Evolutionary conservation across 164 flowering plant genomes (phyloP), one percentile per base, ranked within the genome.

Genomic region (Piper betle): DNA sequence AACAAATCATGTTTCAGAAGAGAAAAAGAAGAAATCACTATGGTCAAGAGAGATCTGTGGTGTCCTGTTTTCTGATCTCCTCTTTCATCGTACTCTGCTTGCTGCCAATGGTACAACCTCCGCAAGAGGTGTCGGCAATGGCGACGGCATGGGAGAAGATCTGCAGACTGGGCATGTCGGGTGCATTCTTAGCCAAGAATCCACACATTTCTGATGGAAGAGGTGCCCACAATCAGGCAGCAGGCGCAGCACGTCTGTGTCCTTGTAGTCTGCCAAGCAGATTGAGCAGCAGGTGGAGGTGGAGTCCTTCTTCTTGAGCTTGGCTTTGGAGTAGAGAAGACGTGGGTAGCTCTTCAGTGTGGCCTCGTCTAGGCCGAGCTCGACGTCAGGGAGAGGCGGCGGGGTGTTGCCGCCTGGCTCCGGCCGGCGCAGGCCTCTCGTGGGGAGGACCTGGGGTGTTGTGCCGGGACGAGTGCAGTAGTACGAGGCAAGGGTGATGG

Each of bases 131-230:
- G 90, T 88, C 0, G 91, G 62, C 5, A 79, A 69, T 0, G 93
- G 92, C 1, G 86, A 75, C 2, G 91, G 88, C 5, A 78, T 10
- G 5, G 95, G 91, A 20, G 97, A 81, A 0, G 74, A 82, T 55
- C 98, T 56, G 60, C 98, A 91, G 39, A 86, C 69, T 0, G 98
- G 98, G 65, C 98, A 91, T 0, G 92, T 86, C 0, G 95, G 87
- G 61, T 85, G 79, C 67, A 78, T 59, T 71, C 81, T 38, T 57
- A 91, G 63, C 98, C 98, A 91, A 2, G 83, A 79, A 62, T 87
- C 96, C 16, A 88, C 73, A 55, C 97, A 91, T 63, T 73, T 75
- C 60, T 66, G 64, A 58, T 88, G 97, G 62, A 86, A 91, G 5
- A 85, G 57, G 59, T 91, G 97, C 3, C 77, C 73, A 50, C 97